phyloP scores from a whole-genome alignment of 345 rosid species.

The Mangifera indica region DNA sequence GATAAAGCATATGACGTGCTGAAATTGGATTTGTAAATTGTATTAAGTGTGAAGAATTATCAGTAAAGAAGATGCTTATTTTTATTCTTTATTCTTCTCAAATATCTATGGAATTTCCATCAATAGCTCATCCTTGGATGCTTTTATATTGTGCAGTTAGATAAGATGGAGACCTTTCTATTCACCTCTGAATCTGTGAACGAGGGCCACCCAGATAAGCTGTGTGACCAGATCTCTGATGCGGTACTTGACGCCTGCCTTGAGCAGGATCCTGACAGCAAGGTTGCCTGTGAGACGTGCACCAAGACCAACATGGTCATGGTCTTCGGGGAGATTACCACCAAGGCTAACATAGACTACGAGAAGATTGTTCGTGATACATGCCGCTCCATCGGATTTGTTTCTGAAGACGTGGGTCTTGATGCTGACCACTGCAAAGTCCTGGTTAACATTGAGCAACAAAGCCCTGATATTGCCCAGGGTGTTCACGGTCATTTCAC shows the following conservation, averaged over 20 bases:
- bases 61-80: neutral
- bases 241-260: slow-evolving; percentile 82
- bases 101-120: neutral
- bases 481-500: slow-evolving; percentile 78
- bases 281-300: slow-evolving; percentile 83
- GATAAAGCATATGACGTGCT: neutral
- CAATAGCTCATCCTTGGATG: neutral
- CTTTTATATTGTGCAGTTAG: slow-evolving; percentile 28
- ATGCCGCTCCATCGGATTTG: slow-evolving; percentile 62
- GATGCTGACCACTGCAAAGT: slow-evolving; percentile 78
- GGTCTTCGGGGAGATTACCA: slow-evolving; percentile 80
- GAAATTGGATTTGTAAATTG: no score
- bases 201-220: slow-evolving; percentile 86
- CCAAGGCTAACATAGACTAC: slow-evolving; percentile 69
- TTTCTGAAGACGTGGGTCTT: slow-evolving; percentile 69
- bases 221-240: slow-evolving; percentile 78
- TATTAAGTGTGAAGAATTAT: neutral
- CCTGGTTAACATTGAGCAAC: slow-evolving; percentile 76
- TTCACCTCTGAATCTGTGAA: slow-evolving; percentile 80
- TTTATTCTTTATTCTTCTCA: slow-evolving; percentile 8
- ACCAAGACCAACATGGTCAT: slow-evolving; percentile 85
- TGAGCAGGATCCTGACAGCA: slow-evolving; percentile 75
- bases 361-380: slow-evolving; percentile 80
- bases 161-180: slow-evolving; percentile 65
- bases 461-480: slow-evolving; percentile 78